A percentile compares a stretch with the other conserved stretches of the same genome.
phyloP scores from a whole-genome alignment of 2,329 filamentous ascomycete species.

The Botrytis fragariae region DNA sequence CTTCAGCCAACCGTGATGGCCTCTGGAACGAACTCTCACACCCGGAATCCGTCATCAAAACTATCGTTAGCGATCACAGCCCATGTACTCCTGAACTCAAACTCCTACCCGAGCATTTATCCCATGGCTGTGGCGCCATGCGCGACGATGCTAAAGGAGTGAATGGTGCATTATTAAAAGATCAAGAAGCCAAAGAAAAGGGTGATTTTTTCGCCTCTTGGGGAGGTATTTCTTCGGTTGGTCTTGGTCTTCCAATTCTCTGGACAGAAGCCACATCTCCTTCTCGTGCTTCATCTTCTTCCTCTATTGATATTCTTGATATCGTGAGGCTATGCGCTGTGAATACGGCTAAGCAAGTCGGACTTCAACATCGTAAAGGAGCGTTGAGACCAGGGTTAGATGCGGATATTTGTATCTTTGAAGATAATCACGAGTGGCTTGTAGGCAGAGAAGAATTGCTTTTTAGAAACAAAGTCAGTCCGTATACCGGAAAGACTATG shows the following conservation, averaged over 20 bases:
- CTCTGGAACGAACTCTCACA: slow-evolving; percentile 79
- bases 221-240: slow-evolving; percentile 94
- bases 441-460: slow-evolving; percentile 78
- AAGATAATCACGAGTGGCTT: slow-evolving; percentile 75
- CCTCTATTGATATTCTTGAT: slow-evolving; percentile 56
- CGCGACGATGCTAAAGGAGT: slow-evolving; percentile 29
- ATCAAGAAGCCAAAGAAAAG: slow-evolving; percentile 43
- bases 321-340: slow-evolving; percentile 82
- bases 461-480: slow-evolving; percentile 46
- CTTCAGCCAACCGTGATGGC: slow-evolving; percentile 55
- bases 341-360: slow-evolving; percentile 86
- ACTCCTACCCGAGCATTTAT: slow-evolving; percentile 68
- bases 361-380: slow-evolving; percentile 78
- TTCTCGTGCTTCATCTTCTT: slow-evolving; percentile 30
- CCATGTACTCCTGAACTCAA: slow-evolving; percentile 96
- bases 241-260: slow-evolving; percentile 87
- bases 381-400: slow-evolving; percentile 77
- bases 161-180: slow-evolving; percentile 29
- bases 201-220: slow-evolving; percentile 96
- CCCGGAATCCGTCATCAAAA: slow-evolving; percentile 77
- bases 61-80: slow-evolving; percentile 92
- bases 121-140: slow-evolving; percentile 37
- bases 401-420: slow-evolving; percentile 89
- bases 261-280: slow-evolving; percentile 50
- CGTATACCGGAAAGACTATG: slow-evolving; percentile 59